A percentile compares a stretch with the other conserved stretches of the same genome.
phyloP scores from a whole-genome alignment of 2,329 filamentous ascomycete species.

The Emmonsiellopsis sp. region DNA sequence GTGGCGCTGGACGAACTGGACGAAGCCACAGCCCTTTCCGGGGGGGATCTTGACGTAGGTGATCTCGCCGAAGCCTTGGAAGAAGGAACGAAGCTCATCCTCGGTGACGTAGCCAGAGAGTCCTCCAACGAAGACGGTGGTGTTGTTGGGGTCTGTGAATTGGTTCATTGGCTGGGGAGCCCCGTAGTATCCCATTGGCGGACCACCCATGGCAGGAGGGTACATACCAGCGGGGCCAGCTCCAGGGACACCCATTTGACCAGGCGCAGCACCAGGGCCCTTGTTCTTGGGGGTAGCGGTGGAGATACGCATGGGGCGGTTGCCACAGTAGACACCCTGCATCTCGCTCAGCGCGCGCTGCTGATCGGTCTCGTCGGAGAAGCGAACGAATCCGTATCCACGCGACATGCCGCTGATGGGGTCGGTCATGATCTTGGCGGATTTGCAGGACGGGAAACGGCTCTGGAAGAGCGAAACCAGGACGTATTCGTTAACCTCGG shows the following conservation, averaged over 20 bases:
- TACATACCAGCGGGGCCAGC: slow-evolving; percentile 52
- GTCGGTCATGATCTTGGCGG: slow-evolving; percentile 99
- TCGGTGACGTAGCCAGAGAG: slow-evolving; percentile 97
- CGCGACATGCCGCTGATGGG: slow-evolving; percentile 96
- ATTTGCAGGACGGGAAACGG: slow-evolving; percentile 95
- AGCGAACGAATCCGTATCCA: slow-evolving; percentile 95
- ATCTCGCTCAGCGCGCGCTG: slow-evolving; percentile 94
- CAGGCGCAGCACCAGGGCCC: slow-evolving; percentile 44
- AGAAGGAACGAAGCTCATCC: slow-evolving; percentile 98
- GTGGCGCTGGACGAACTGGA: slow-evolving; percentile 97
- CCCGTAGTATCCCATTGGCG: slow-evolving; percentile 59
- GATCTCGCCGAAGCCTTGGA: slow-evolving; percentile 98
- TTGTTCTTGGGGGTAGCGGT: slow-evolving; percentile 95
- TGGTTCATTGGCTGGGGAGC: slow-evolving; percentile 89
- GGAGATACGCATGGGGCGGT: slow-evolving; percentile 96
- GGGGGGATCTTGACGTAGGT: slow-evolving; percentile 99
- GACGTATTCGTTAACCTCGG: slow-evolving; percentile 97
- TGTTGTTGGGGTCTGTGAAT: slow-evolving; percentile 99
- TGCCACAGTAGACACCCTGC: slow-evolving; percentile 98
- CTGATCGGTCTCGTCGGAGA: slow-evolving; percentile 91
- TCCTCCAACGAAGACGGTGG: slow-evolving; percentile 94
- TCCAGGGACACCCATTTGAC: slow-evolving; percentile 43
- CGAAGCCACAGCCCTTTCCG: slow-evolving; percentile 97
- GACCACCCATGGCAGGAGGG: slow-evolving; percentile 54
- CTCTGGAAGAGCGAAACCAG: slow-evolving; percentile 94